These are phyloP conservation scores for Rhododendron mucronatum DNA, from an alignment of 148 eudicot species.

Conservation along the genomic window DNA sequence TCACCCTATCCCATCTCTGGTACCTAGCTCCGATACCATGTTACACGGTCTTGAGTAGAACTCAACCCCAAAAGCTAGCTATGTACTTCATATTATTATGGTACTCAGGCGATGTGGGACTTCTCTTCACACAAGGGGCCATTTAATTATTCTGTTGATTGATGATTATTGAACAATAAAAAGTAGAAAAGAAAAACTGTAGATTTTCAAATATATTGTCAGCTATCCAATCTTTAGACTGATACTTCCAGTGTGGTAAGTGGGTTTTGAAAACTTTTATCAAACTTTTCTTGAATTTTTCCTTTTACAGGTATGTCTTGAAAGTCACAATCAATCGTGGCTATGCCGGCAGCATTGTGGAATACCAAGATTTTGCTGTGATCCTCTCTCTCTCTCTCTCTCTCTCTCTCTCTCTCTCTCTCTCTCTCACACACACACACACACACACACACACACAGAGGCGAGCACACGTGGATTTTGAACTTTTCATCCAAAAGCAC, in stretches of 20 bases:
- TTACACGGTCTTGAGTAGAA: too few species aligned
- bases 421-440: too few species aligned
- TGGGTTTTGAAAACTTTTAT: background rate
- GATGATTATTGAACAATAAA: background rate
- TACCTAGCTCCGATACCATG: too few species aligned
- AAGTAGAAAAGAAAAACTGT: background rate
- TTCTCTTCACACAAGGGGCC: background rate
- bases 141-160: background rate
- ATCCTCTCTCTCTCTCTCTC: background rate
- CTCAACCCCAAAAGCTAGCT: too few species aligned
- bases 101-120: too few species aligned
- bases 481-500: background rate
- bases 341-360: slow-evolving; percentile 86
- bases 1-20: too few species aligned
- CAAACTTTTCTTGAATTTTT: background rate
- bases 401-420: too few species aligned
- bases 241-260: background rate
- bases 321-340: slow-evolving; percentile 92
- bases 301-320: slow-evolving; percentile 69
- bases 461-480: background rate
- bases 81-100: too few species aligned
- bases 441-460: too few species aligned
- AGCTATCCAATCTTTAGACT: background rate
- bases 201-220: background rate
- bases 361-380: slow-evolving; percentile 22